Conservation (phyloP, 331 rosid genomes). For the Prunus yedoensis region DNA sequence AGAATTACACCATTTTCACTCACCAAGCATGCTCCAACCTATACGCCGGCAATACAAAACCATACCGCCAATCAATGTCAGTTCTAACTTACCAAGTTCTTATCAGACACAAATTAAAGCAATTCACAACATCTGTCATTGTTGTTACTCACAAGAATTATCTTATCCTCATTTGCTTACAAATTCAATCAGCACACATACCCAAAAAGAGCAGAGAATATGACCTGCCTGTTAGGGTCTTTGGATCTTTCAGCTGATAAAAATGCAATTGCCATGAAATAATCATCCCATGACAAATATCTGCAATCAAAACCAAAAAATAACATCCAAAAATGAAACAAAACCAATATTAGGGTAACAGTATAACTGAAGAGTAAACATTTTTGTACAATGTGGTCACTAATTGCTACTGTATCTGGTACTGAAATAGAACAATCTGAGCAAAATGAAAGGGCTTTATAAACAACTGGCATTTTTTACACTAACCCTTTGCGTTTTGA, state of each 20-base stretch:
- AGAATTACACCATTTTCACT: constrained; percentile 80
- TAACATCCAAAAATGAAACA: background rate
- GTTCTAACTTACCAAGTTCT: background rate
- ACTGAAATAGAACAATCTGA: background rate
- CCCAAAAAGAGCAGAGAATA: constrained; percentile 4
- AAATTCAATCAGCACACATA: background rate
- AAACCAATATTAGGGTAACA: background rate
- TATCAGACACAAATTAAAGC: background rate
- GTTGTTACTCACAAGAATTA: background rate
- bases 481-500: constrained; percentile 73
- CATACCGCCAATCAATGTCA: background rate
- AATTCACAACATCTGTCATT: background rate
- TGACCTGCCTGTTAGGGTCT: constrained; percentile 97
- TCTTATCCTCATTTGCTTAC: background rate
- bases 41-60: constrained; percentile 24
- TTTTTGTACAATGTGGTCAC: background rate
- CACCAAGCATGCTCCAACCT: constrained; percentile 98
- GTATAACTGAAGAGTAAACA: background rate
- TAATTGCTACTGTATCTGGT: background rate
- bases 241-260: constrained; percentile 95
- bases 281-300: constrained; percentile 91
- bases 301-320: constrained; percentile 33
- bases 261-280: constrained; percentile 96
- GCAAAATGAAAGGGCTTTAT: background rate
- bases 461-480: background rate